Conservation (phyloP, 1,284 basidiomycete genomes). For the Cryptococcus sp. region DNA sequence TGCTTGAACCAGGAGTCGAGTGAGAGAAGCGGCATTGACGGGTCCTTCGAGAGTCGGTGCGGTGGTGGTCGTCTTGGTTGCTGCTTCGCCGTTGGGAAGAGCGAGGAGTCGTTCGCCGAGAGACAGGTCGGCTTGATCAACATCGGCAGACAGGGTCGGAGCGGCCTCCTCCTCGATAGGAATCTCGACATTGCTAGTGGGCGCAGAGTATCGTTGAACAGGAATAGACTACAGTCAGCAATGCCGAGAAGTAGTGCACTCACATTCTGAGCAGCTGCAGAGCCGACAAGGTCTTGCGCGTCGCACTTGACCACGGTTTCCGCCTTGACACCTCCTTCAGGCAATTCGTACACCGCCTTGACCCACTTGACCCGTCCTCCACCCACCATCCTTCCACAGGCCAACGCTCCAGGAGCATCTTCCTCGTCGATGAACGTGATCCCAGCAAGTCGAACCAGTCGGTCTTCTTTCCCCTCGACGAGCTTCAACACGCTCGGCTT, state of each 20-base stretch:
- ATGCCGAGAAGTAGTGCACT: not conserved
- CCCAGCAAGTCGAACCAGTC: slow-evolving; percentile 23
- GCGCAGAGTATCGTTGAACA: slow-evolving; percentile 41
- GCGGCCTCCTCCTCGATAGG: slow-evolving; percentile 42
- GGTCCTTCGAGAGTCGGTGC: slow-evolving; percentile 39
- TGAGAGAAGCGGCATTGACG: slow-evolving; percentile 79
- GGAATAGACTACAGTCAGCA: slow-evolving; percentile 15
- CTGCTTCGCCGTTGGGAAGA: slow-evolving; percentile 51
- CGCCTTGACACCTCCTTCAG: slow-evolving; percentile 46
- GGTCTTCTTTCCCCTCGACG: slow-evolving; percentile 41
- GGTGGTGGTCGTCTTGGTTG: slow-evolving; percentile 19
- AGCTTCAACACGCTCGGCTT: slow-evolving; percentile 35
- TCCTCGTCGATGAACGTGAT: slow-evolving; percentile 42
- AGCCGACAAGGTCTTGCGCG: slow-evolving; percentile 46
- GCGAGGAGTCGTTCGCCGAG: slow-evolving; percentile 80
- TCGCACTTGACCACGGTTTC: slow-evolving; percentile 50
- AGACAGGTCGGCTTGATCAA: slow-evolving; percentile 79
- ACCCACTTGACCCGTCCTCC: slow-evolving; percentile 66
- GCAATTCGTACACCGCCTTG: slow-evolving; percentile 55
- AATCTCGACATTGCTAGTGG: slow-evolving; percentile 25
- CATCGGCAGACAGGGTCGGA: slow-evolving; percentile 55
- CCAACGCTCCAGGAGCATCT: slow-evolving; percentile 53
- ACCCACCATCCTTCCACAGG: slow-evolving; percentile 58
- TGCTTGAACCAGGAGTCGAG: slow-evolving; percentile 91
- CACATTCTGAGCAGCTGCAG: slow-evolving; percentile 29